Evolutionary conservation across 108 stramenopile genomes (phyloP).

Genomic region (Skeletonema marinoi): DNA sequence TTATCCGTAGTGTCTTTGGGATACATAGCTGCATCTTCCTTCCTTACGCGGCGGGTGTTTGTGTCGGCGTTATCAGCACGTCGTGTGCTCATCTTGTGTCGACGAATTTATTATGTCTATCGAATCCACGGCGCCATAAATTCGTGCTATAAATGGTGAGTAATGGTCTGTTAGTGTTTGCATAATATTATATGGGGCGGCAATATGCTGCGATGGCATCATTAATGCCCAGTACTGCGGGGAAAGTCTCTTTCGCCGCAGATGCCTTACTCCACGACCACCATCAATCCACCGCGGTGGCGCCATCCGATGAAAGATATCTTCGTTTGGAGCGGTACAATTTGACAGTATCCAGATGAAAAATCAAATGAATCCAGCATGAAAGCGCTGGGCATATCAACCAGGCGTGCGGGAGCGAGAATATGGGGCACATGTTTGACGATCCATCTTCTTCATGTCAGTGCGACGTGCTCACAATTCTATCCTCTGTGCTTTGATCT

Average conservation of each 20-base stretch:
- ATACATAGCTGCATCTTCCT: not conserved
- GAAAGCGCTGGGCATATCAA: not conserved
- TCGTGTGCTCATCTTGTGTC: not conserved
- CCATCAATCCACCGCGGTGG: not conserved
- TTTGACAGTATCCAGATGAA: not conserved
- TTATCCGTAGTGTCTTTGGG: not conserved
- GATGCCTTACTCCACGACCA: not conserved
- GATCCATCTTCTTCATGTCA: not conserved
- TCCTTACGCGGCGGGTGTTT: not conserved
- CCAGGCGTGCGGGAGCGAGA: not conserved
- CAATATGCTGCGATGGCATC: not conserved
- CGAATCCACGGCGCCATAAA: not conserved
- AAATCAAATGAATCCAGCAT: not conserved
- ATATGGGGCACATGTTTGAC: not conserved
- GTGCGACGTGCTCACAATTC: not conserved
- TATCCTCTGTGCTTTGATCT: not conserved
- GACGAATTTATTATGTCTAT: not conserved
- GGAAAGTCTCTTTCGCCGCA: not conserved
- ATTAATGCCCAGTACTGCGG: not conserved
- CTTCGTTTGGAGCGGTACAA: not conserved
- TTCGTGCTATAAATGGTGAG: not conserved
- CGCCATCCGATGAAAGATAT: not conserved
- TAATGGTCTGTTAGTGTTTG: not conserved
- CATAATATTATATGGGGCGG: not conserved
- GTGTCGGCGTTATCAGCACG: not conserved